Evolutionary conservation across 768 basidiomycete species (phyloP).

Genomic region (Sutorius australiensis): DNA sequence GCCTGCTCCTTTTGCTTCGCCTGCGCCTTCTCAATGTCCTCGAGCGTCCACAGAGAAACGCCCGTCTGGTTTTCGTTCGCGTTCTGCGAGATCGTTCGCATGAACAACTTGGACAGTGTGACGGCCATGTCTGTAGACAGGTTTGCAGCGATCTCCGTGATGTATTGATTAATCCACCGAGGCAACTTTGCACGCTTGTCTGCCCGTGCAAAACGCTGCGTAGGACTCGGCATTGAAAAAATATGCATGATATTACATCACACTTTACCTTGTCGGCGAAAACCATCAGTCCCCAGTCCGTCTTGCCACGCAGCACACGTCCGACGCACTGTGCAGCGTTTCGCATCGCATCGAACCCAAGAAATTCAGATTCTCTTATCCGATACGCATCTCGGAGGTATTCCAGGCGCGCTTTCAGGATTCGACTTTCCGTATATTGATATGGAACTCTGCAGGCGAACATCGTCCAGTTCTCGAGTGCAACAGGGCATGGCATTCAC

Average conservation of each 20-base stretch:
- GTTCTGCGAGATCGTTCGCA: constrained; percentile 98
- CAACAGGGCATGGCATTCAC: constrained; percentile 9
- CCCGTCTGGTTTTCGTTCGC: constrained; percentile 95
- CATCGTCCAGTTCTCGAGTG: not conserved
- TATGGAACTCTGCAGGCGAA: constrained; percentile 69
- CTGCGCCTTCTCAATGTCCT: constrained; percentile 86
- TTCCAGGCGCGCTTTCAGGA: constrained; percentile 93
- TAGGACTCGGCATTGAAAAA: not conserved
- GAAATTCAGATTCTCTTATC: constrained; percentile 96
- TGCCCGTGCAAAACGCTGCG: constrained; percentile 85
- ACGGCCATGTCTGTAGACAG: constrained; percentile 98
- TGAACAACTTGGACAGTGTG: constrained; percentile 91
- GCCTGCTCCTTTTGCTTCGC: constrained; percentile 70
- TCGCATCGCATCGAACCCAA: constrained; percentile 99
- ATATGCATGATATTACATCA: not conserved
- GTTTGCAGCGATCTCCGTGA: constrained; percentile 97
- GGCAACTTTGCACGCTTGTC: constrained; percentile 96
- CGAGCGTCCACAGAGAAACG: constrained; percentile 90
- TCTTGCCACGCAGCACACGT: constrained; percentile 95
- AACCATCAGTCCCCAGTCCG: constrained; percentile 99
- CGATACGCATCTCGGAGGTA: constrained; percentile 98
- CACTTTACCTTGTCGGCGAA: constrained; percentile 90
- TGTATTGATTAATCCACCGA: constrained; percentile 98
- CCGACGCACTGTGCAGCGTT: constrained; percentile 99
- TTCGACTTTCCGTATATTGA: constrained; percentile 97